phyloP scores from a whole-genome alignment of 805 yeast species.

The Yueomyces sp. region DNA sequence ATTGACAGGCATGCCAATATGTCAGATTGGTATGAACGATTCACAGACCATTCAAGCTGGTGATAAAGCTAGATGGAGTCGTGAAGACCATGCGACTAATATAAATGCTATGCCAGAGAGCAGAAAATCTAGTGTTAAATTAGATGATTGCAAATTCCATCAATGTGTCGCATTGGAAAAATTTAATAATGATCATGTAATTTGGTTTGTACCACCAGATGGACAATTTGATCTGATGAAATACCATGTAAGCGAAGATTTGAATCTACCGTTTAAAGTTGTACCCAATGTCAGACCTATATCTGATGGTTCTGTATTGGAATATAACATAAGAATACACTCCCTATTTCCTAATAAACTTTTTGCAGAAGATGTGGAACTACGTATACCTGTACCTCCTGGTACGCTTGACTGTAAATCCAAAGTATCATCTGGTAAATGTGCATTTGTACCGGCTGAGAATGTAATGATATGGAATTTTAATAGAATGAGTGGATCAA shows the following conservation, averaged over 20 bases:
- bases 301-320: slow-evolving; percentile 31
- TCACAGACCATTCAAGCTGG: slow-evolving; percentile 16
- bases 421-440: slow-evolving; percentile 46
- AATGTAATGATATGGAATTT: slow-evolving; percentile 58
- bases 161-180: slow-evolving; percentile 68
- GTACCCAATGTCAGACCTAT: slow-evolving; percentile 38
- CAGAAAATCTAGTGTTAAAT: slow-evolving; percentile 35
- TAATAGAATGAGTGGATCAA: slow-evolving; percentile 51
- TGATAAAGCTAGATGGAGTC: slow-evolving; percentile 6
- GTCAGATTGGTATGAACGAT: slow-evolving; percentile 69
- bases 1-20: slow-evolving; percentile 70
- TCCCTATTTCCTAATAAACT: slow-evolving; percentile 47
- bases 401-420: slow-evolving; percentile 37
- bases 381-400: slow-evolving; percentile 60
- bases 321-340: slow-evolving; percentile 45
- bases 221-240: slow-evolving; percentile 76
- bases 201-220: slow-evolving; percentile 76
- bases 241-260: slow-evolving; percentile 45
- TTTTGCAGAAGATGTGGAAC: slow-evolving; percentile 47
- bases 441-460: slow-evolving; percentile 55
- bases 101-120: slow-evolving; percentile 24
- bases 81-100: slow-evolving; percentile 17
- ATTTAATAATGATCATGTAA: slow-evolving; percentile 50
- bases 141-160: slow-evolving; percentile 76
- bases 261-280: slow-evolving; percentile 59